Base-by-base conservation (phyloP, 2,329 filamentous ascomycete genomes). In the Cordyceps sp. region DNA sequence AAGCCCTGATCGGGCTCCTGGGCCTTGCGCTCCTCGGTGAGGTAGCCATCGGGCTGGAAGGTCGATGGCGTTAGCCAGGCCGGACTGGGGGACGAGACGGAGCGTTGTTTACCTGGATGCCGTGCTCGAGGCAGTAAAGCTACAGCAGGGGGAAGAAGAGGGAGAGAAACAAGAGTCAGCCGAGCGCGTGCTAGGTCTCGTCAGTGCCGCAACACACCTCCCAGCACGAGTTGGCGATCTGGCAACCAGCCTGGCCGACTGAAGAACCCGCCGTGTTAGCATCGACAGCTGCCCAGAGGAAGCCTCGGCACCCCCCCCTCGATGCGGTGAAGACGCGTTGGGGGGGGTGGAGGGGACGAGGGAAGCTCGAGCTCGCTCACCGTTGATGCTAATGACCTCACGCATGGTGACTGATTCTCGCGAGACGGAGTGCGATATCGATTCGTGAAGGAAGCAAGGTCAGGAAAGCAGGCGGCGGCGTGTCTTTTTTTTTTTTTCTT, bases 171-270 rank as follows among this genome's bases (percentile, higher is more conserved):
- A 24, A 17, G 13, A 16, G 20, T 17, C 17, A 26, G 24, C 24
- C 14, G 13, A 14, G 7, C 3, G 24, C 12, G 13, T 7, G 24
- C 24, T 4, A 13, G 12, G 14, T 14, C 24, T 4, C 7, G 12
- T 3, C 7, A 23, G 14, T 16, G 25, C 20, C 9, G 14, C 24
- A 54, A 69, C 83, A 69, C 69, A 98, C 90, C 85, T 98, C 90
- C 90, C 90, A 98, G 78, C 90, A 96, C 52, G 90, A 90, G 73
- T 98, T 98, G 68, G 88, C 90, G 58, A 98, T 98, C 64, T 98
- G 90, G 78, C 90, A 96, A 80, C 90, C 90, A 60, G 90, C 90
- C 76, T 98, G 90, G 66, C 90, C 90, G 73, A 98, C 90, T 98
- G 16, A 8, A 61, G 54, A n/a, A n/a, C n/a, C n/a, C n/a, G n/a